These are phyloP conservation scores for Lachnellula occidentalis DNA, from an alignment of 2,329 filamentous ascomycete genomes.

Conservation along the genomic window DNA sequence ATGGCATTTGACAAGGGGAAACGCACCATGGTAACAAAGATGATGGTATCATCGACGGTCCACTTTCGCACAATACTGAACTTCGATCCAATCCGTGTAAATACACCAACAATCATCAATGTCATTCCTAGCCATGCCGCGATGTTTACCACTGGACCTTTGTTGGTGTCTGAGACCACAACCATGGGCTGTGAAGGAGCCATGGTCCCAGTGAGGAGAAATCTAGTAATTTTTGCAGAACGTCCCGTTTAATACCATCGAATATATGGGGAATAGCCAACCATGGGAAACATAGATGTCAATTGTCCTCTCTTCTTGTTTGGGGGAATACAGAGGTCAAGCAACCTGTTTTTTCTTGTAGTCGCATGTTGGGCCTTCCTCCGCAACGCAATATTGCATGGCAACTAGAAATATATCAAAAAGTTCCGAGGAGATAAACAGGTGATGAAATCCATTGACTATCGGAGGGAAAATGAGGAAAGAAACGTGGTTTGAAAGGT, in stretches of 20 bases:
- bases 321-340: no score
- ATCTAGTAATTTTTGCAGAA: background rate
- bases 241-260: background rate
- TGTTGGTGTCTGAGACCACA: slow-evolving; percentile 35
- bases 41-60: slow-evolving; percentile 15
- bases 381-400: no score
- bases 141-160: slow-evolving; percentile 36
- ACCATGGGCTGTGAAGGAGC: slow-evolving; percentile 26
- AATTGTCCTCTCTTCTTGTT: no score
- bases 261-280: no score
- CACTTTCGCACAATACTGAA: slow-evolving; percentile 13
- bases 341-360: no score
- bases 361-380: no score
- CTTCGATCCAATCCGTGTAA: slow-evolving; percentile 31
- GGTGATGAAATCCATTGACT: no score
- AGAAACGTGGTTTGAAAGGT: no score
- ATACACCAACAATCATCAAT: slow-evolving; percentile 32
- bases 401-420: no score
- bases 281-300: no score
- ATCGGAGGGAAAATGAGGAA: no score
- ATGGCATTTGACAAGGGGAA: background rate
- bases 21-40: slow-evolving; percentile 12
- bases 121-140: slow-evolving; percentile 34
- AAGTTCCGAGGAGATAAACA: no score
- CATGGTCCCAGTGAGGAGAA: background rate